Evolutionary conservation across 2,329 filamentous ascomycete species (phyloP).

Genomic region (Eutypa lata): DNA sequence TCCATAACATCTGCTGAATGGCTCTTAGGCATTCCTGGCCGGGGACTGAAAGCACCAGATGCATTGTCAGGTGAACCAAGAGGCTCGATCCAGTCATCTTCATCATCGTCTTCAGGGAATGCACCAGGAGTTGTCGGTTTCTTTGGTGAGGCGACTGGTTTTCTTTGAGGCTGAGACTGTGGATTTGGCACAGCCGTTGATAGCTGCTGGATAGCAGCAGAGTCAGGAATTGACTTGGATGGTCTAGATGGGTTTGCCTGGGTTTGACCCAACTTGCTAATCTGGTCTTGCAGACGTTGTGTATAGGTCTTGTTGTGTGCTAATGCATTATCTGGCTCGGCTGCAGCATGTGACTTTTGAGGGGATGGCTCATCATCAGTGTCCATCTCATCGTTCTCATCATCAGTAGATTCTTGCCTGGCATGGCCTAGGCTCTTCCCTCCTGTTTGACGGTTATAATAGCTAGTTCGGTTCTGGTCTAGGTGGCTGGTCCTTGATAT

Average conservation of each 20-base stretch:
- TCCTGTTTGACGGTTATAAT: constrained; percentile 69
- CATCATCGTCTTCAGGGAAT: constrained; percentile 56
- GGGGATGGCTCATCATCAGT: constrained; percentile 43
- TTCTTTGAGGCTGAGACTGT: constrained; percentile 32
- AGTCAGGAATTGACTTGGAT: constrained; percentile 45
- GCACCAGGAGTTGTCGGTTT: constrained; percentile 51
- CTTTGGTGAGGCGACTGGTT: constrained; percentile 34
- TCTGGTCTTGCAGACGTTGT: constrained; percentile 87
- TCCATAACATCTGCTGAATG: constrained; percentile 62
- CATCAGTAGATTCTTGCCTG: constrained; percentile 36
- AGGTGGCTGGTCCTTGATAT: constrained; percentile 75
- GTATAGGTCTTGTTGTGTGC: constrained; percentile 87
- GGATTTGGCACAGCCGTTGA: constrained; percentile 23
- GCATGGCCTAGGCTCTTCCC: constrained; percentile 65
- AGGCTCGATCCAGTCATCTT: constrained; percentile 64
- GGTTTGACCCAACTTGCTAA: constrained; percentile 66
- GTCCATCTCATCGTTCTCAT: constrained; percentile 42
- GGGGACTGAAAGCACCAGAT: constrained; percentile 38
- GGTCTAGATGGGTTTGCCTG: constrained; percentile 45
- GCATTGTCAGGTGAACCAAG: constrained; percentile 36
- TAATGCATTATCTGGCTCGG: constrained; percentile 48
- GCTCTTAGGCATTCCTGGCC: constrained; percentile 57
- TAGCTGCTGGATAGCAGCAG: constrained; percentile 31
- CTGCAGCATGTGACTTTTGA: constrained; percentile 43
- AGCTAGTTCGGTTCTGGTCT: constrained; percentile 69